Evolutionary conservation across 805 yeast genomes (phyloP).

Genomic region (Lipomyces spencermartinsiae): DNA sequence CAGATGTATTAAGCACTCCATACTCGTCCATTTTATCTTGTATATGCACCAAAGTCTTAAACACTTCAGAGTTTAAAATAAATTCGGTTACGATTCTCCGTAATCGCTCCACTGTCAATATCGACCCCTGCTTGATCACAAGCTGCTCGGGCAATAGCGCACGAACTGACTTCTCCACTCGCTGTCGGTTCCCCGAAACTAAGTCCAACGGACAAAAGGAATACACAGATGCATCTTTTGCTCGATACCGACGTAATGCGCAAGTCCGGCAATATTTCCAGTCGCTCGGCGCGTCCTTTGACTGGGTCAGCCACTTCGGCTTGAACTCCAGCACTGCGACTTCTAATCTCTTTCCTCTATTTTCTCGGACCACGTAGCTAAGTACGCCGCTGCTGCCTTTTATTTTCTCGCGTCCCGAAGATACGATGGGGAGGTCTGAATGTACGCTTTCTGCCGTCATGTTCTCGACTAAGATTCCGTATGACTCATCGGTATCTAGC

Average conservation of each 20-base stretch:
- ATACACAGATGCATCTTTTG: conserved; percentile 44
- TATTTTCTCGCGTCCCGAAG: conserved; percentile 11
- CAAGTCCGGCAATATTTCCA: conserved; percentile 62
- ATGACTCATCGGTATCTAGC: conserved; percentile 20
- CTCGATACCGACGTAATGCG: conserved; percentile 52
- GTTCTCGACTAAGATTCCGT: conserved; percentile 33
- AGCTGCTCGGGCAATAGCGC: conserved; percentile 38
- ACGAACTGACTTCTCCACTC: conserved; percentile 47
- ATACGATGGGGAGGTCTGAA: conserved; percentile 7
- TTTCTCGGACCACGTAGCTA: conserved; percentile 8
- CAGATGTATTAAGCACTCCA: conserved; percentile 41
- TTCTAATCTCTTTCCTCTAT: conserved; percentile 1
- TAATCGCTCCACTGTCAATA: conserved; percentile 28
- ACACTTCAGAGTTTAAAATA: conserved; percentile 34
- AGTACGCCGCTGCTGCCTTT: conserved; percentile 19
- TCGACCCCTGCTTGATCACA: background rate
- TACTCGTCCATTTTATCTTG: conserved; percentile 28
- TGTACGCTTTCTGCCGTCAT: conserved; percentile 18
- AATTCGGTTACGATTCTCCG: conserved; percentile 31
- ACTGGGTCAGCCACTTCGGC: conserved; percentile 66
- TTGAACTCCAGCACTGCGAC: conserved; percentile 54
- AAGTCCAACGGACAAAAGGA: conserved; percentile 57
- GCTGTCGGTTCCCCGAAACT: conserved; percentile 44
- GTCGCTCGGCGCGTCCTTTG: conserved; percentile 49
- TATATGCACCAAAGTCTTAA: conserved; percentile 41